Percentiles rank a stretch among this genome's conserved stretches.
These are phyloP conservation scores for Colletotrichum kahawae DNA, from an alignment of 2,329 filamentous ascomycete species.

Conservation along the genomic window DNA sequence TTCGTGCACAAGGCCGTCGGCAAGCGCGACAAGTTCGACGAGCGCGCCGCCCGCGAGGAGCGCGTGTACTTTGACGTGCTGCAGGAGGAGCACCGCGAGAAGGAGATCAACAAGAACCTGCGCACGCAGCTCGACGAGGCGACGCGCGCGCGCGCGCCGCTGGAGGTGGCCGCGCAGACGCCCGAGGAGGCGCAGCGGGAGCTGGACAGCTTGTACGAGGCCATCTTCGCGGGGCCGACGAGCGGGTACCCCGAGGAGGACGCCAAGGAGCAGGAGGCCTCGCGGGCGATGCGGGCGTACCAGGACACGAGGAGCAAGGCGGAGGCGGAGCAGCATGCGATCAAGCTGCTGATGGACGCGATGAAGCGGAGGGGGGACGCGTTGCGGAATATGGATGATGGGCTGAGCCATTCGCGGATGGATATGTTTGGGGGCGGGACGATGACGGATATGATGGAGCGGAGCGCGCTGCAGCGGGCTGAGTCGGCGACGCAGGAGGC, in stretches of 20 bases:
- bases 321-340: conserved; percentile 46
- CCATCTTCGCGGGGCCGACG: conserved; percentile 58
- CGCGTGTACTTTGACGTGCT: conserved; percentile 59
- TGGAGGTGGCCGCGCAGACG: conserved; percentile 39
- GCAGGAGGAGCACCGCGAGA: conserved; percentile 50
- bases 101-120: conserved; percentile 45
- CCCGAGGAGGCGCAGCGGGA: conserved; percentile 47
- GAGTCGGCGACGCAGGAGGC: conserved; percentile 47
- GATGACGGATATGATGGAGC: conserved; percentile 58
- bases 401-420: conserved; percentile 42
- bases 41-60: conserved; percentile 58
- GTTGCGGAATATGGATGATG: conserved; percentile 43
- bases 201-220: conserved; percentile 56
- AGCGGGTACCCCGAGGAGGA: conserved; percentile 61
- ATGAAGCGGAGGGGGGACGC: conserved; percentile 38
- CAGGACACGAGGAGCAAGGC: conserved; percentile 37
- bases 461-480: conserved; percentile 52
- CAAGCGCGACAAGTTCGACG: conserved; percentile 51
- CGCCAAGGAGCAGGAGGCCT: conserved; percentile 41
- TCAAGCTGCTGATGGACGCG: conserved; percentile 44
- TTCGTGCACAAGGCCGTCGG: conserved; percentile 57
- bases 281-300: conserved; percentile 39
- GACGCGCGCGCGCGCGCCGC: conserved; percentile 32
- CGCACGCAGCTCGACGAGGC: conserved; percentile 45
- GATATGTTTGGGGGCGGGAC: conserved; percentile 57